Conservation (phyloP, 352 stramenopile species). For the Globisporangium abappressorium region DNA sequence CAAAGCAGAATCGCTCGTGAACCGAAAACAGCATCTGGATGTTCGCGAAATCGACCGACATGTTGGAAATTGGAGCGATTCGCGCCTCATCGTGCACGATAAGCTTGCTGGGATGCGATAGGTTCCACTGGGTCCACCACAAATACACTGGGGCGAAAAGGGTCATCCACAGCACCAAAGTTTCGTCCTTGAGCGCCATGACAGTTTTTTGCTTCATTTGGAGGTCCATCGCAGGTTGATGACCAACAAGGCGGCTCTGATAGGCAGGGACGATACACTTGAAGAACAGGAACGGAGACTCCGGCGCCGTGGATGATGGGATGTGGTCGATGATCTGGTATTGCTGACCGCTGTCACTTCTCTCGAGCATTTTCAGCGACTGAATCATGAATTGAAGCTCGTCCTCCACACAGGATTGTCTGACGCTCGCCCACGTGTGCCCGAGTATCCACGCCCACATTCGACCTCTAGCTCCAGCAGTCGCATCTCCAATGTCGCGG, state of each 20-base stretch:
- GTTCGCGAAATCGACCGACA: conserved; percentile 43
- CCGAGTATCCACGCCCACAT: conserved; percentile 66
- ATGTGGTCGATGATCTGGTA: conserved; percentile 42
- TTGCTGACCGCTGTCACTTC: conserved; percentile 24
- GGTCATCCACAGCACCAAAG: conserved; percentile 73
- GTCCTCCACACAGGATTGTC: conserved; percentile 84
- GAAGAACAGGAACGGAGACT: conserved; percentile 42
- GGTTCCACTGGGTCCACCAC: conserved; percentile 85
- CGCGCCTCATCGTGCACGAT: conserved; percentile 40
- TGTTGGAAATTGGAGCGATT: conserved; percentile 67
- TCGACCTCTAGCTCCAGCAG: not conserved
- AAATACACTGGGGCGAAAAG: conserved; percentile 74
- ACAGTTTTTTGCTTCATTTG: conserved; percentile 45
- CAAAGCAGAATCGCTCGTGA: conserved; percentile 61
- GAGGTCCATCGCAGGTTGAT: conserved; percentile 59
- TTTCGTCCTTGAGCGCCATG: conserved; percentile 72
- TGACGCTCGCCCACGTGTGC: conserved; percentile 44
- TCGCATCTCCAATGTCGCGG: conserved; percentile 17
- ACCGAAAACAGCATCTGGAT: conserved; percentile 56
- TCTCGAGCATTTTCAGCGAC: conserved; percentile 58
- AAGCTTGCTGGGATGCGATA: conserved; percentile 61
- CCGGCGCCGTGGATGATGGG: conserved; percentile 7
- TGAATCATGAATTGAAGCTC: conserved; percentile 67
- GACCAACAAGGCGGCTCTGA: conserved; percentile 74
- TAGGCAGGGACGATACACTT: conserved; percentile 74